Evolutionary conservation across 371 early-diverging fungal genomes (phyloP).

Genomic region (Fennellomyces sp.): DNA sequence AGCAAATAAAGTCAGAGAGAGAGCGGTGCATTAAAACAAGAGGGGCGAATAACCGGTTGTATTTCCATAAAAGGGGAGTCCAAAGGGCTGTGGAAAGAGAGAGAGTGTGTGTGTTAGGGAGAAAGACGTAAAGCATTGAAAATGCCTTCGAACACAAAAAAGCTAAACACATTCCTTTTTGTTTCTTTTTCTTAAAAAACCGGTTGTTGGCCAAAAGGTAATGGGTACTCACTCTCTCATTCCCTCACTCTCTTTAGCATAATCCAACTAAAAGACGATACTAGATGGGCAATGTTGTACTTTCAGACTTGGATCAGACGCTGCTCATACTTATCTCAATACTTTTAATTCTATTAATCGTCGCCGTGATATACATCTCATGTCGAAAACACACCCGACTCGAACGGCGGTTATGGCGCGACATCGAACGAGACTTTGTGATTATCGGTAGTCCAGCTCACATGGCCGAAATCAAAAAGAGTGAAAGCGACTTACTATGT

Average conservation of each 20-base stretch:
- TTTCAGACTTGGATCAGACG: neutral
- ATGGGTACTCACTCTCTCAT: no score
- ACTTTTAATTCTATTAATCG: neutral
- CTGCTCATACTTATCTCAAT: neutral
- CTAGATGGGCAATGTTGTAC: neutral
- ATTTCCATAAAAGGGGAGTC: neutral
- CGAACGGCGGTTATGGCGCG: slow-evolving; percentile 5
- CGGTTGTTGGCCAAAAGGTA: no score
- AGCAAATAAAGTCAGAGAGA: neutral
- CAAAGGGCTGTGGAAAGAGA: no score
- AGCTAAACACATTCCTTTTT: no score
- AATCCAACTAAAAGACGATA: no score
- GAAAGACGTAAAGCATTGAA: no score
- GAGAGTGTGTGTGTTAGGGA: no score
- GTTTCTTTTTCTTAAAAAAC: no score
- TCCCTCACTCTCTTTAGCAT: no score
- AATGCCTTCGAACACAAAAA: no score
- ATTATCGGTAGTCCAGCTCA: slow-evolving; percentile 29
- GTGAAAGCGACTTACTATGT: slow-evolving; percentile 6
- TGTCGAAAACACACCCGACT: neutral
- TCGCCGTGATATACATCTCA: neutral
- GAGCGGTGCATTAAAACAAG: neutral
- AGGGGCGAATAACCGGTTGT: no score
- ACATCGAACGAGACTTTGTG: slow-evolving; percentile 22
- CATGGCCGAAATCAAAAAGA: slow-evolving; percentile 24